Base-by-base conservation (phyloP, 129 eudicot genomes). In the Scalesia atractyloides region DNA sequence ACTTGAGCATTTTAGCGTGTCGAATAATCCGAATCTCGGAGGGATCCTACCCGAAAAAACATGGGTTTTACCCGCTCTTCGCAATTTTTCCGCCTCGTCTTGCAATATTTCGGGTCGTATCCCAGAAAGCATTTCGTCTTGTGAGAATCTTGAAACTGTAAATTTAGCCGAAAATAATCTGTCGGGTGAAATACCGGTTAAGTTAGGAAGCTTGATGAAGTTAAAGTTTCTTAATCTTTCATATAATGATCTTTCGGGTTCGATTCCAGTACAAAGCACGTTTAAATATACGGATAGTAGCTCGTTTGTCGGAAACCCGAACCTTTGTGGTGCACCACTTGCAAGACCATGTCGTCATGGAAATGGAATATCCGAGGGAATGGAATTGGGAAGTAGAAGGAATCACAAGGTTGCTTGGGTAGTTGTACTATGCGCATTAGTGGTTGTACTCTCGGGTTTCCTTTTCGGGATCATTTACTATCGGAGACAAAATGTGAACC, bases 331-430 rank as follows among this genome's bases (percentile, higher is more conserved):
- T 33, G 71, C 77, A 26, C 99, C 96, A 30, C 77, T 90, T 17
- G 51, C 5, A 11, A 78, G 82, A 36, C 78, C 74, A 50, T 95
- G 99, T 63, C 80, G 51, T 59, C 72, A 39, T 54, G 88, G 78
- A 17, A 84, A 75, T 36, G 84, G 79, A 73, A 82, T 88, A 47
- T 73, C 83, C 2, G 73, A 60, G 44, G 93, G 76, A 59, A 61
- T 88, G 68, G 85, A 82, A 64, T 56, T 74, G 44, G 91, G 94
- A 50, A 82, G 86, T 43, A 82, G 84, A 72, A 82, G 79, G 70
- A 83, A 86, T 22, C 97, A 88, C 70, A 91, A 91, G 76, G 64
- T 95, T 22, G 91, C 91, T 30, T 88, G 99, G 97, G 82, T 91
- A 39, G 86, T 95, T 26, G 82, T 95, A 68, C 77, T 81, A 0